Evolutionary conservation across 192 early-diverging fungal genomes (phyloP).

Genomic region (Chytriomyces hyalinus): DNA sequence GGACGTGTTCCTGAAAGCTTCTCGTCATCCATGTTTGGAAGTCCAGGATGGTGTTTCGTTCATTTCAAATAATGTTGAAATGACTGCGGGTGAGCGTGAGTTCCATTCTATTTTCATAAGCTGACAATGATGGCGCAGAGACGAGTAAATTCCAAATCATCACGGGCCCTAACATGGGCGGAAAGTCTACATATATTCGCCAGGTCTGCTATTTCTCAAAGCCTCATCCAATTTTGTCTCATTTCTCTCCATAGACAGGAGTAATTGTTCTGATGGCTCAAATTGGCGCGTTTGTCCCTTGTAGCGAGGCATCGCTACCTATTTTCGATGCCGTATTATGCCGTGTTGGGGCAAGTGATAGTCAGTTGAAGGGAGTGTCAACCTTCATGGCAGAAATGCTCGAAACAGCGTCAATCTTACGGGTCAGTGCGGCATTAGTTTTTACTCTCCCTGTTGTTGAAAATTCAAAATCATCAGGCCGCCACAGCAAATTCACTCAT

Average conservation of each 20-base stretch:
- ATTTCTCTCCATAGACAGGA: conserved; percentile 65
- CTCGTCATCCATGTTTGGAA: conserved; percentile 94
- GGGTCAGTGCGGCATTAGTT: conserved; percentile 44
- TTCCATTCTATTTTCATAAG: not conserved
- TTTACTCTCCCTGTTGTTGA: conserved; percentile 5
- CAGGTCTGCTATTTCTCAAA: conserved; percentile 58
- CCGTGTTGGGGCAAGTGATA: conserved; percentile 93
- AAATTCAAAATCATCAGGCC: conserved; percentile 46
- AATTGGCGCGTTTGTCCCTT: conserved; percentile 92
- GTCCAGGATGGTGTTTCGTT: conserved; percentile 89
- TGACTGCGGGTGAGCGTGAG: conserved; percentile 62
- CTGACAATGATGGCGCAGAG: conserved; percentile 25
- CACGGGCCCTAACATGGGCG: conserved; percentile 98
- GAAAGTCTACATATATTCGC: conserved; percentile 96
- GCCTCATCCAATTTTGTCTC: conserved; percentile 1
- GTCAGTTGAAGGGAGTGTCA: conserved; percentile 89
- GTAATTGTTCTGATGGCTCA: conserved; percentile 94
- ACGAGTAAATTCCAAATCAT: conserved; percentile 79
- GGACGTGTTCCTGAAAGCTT: conserved; percentile 67
- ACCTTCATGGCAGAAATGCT: conserved; percentile 91
- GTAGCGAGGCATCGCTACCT: conserved; percentile 67
- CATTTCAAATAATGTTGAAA: conserved; percentile 90
- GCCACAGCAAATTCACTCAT: conserved; percentile 85
- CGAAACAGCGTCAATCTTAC: conserved; percentile 90
- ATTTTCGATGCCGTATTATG: conserved; percentile 89